Percentiles rank a stretch among this genome's conserved stretches.
phyloP scores from a whole-genome alignment of 352 stramenopile genomes.

The Phytophthora meadii region DNA sequence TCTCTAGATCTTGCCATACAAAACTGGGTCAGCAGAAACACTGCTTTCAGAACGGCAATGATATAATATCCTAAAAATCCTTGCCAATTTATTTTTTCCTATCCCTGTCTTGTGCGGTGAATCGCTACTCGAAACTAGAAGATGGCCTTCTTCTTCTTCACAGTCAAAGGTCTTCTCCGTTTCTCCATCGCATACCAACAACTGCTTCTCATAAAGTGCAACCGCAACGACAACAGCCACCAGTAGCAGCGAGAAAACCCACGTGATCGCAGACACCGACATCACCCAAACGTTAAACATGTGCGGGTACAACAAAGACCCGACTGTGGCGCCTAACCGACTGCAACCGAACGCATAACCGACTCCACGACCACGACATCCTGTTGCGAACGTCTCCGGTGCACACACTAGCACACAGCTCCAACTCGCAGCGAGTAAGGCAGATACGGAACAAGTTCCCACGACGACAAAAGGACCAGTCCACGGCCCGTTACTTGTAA shows the following conservation, averaged over 20 bases:
- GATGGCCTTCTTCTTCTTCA: too few species aligned
- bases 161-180: too few species aligned
- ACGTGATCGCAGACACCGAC: slow-evolving; percentile 25
- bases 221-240: slow-evolving; percentile 4
- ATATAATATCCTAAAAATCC: too few species aligned
- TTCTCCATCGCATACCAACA: too few species aligned
- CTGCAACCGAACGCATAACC: slow-evolving; percentile 28
- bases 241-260: slow-evolving; percentile 23
- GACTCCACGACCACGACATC: slow-evolving; percentile 22
- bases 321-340: slow-evolving; percentile 13
- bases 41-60: too few species aligned
- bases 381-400: slow-evolving; percentile 15
- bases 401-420: slow-evolving; percentile 29
- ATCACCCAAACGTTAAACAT: slow-evolving; percentile 36
- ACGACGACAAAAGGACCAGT: slow-evolving; percentile 11
- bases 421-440: slow-evolving; percentile 26
- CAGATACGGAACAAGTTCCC: slow-evolving; percentile 14
- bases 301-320: slow-evolving; percentile 29
- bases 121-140: too few species aligned
- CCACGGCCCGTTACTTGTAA: slow-evolving; percentile 24
- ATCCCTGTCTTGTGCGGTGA: too few species aligned
- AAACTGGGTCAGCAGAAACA: too few species aligned
- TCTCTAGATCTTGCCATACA: too few species aligned
- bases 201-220: neutral
- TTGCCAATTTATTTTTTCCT: too few species aligned